Evolutionary conservation across 352 stramenopile species (phyloP).

Genomic region (Peronospora tabacina): DNA sequence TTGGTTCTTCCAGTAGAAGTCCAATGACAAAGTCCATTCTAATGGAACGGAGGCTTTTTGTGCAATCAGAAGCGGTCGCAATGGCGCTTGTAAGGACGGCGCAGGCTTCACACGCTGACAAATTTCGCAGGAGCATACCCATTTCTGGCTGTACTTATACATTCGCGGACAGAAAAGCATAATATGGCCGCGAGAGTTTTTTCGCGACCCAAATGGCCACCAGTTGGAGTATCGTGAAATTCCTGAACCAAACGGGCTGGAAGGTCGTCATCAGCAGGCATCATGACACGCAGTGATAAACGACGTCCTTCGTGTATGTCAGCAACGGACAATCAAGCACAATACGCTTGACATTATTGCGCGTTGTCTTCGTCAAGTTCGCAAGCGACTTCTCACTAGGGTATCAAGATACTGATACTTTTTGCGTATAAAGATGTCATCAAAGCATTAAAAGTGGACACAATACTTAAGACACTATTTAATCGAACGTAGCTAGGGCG

Average conservation of each 20-base stretch:
- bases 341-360: background rate
- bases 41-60: too few species aligned
- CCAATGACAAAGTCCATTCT: too few species aligned
- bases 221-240: background rate
- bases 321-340: background rate
- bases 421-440: background rate
- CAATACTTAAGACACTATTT: too few species aligned
- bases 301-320: background rate
- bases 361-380: background rate
- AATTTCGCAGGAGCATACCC: slow-evolving; percentile 2
- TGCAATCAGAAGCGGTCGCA: background rate
- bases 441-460: too few species aligned
- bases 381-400: background rate
- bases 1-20: too few species aligned
- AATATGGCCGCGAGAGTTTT: background rate
- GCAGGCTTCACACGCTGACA: slow-evolving; percentile 1
- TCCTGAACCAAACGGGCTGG: background rate
- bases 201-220: background rate
- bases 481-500: too few species aligned
- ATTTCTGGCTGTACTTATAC: background rate
- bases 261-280: slow-evolving; percentile 1
- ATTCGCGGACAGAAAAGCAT: slow-evolving; percentile 1
- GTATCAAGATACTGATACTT: background rate
- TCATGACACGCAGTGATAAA: background rate
- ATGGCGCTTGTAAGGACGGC: background rate